Conservation (phyloP, 148 eudicot genomes). For the Cornus kousa region DNA sequence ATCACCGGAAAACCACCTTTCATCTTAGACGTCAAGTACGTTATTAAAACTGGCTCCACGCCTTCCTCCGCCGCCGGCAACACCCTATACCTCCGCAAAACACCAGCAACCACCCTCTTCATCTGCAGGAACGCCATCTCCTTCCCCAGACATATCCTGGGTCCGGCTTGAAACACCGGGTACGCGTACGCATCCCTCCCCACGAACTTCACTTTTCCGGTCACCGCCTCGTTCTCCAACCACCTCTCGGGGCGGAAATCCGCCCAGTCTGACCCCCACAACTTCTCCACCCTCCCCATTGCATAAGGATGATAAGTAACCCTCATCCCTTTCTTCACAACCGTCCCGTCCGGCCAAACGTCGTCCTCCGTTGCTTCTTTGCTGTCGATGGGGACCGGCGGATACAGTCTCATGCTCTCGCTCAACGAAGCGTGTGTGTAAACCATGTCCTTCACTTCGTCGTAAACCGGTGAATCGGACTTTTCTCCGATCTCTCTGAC, state of each 20-base stretch:
- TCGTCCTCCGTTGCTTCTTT: slow-evolving; percentile 36
- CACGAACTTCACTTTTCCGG: slow-evolving; percentile 15
- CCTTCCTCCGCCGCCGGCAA: slow-evolving; percentile 29
- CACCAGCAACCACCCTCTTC: slow-evolving; percentile 41
- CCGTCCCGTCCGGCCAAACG: slow-evolving; percentile 45
- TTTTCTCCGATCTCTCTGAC: slow-evolving; percentile 22
- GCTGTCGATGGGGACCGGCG: slow-evolving; percentile 40
- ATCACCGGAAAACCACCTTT: slow-evolving; percentile 43
- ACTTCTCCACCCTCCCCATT: slow-evolving; percentile 36
- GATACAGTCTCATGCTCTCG: slow-evolving; percentile 54
- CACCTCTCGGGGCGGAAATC: slow-evolving; percentile 42
- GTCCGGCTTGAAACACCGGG: slow-evolving; percentile 51
- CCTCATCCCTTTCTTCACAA: slow-evolving; percentile 26
- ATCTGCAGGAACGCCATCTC: slow-evolving; percentile 58
- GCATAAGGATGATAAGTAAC: slow-evolving; percentile 38
- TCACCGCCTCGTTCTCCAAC: slow-evolving; percentile 23
- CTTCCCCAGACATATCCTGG: slow-evolving; percentile 45
- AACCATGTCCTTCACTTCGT: slow-evolving; percentile 43
- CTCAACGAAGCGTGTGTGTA: slow-evolving; percentile 45
- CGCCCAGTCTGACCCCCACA: slow-evolving; percentile 38
- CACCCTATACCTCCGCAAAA: slow-evolving; percentile 35
- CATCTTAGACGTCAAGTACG: slow-evolving; percentile 34
- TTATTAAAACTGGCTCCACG: slow-evolving; percentile 27
- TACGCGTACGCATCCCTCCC: slow-evolving; percentile 23
- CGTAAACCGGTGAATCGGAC: slow-evolving; percentile 19